Evolutionary conservation across 2,329 filamentous ascomycete genomes (phyloP).

Genomic region (Cercospora berteroae): DNA sequence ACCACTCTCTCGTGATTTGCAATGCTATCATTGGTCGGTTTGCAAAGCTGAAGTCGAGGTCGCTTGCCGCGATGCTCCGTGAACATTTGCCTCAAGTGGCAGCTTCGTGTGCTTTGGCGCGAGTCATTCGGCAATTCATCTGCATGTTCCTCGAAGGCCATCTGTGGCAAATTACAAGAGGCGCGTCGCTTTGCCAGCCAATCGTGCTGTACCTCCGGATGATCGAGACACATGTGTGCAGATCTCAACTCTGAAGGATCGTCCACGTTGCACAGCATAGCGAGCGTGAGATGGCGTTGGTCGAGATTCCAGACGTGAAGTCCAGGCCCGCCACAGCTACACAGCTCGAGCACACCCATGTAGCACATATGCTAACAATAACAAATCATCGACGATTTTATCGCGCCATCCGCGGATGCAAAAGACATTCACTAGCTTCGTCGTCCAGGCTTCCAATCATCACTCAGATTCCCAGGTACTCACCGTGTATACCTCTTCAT

Average conservation of each 20-base stretch:
- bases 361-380: neutral
- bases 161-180: too few species aligned
- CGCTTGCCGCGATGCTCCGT: too few species aligned
- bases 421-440: slow-evolving; percentile 4
- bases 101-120: too few species aligned
- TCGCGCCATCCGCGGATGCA: slow-evolving; percentile 2
- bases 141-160: too few species aligned
- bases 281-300: neutral
- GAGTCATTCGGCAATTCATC: too few species aligned
- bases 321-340: neutral
- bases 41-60: too few species aligned
- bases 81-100: too few species aligned
- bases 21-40: too few species aligned
- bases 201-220: too few species aligned
- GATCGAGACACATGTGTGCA: too few species aligned
- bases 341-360: slow-evolving; percentile 6
- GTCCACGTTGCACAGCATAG: neutral
- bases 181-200: too few species aligned
- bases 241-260: neutral
- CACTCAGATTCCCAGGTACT: neutral
- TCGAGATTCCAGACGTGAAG: neutral
- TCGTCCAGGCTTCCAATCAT: slow-evolving; percentile 3
- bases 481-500: neutral
- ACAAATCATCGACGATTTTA: slow-evolving; percentile 4
- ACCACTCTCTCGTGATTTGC: too few species aligned